Evolutionary conservation across 345 rosid genomes (phyloP), one percentile per base, ranked within the genome.

Genomic region (Heritiera littoralis): DNA sequence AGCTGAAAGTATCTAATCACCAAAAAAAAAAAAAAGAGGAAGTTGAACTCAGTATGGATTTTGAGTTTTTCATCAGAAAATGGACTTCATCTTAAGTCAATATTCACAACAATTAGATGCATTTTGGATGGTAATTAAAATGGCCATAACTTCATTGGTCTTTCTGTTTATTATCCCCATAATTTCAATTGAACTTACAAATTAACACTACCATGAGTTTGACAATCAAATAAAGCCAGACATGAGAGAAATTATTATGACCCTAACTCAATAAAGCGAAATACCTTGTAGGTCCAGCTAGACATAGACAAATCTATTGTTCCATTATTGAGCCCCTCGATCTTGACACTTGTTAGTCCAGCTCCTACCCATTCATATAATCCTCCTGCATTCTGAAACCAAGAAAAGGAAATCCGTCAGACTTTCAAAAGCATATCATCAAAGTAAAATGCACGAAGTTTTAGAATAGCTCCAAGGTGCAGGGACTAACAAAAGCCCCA

Each of bases 201-300:
- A 13, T 15, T 7, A 15, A 35, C 64, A 49, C 11, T 30, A 49
- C 30, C 12, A 28, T 14, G 20, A 51, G n/a, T 70, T 45, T 45
- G 59, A 30, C 23, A 7, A 71, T 71, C 12, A 59, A 23, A 59
- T 20, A 43, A 59, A n/a, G 7, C 76, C 10, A 14, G 20, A 65
- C 1, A 64, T n/a, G 23, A 54, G 18, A n/a, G 76, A 73, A 6
- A 38, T 7, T 67, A 66, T 41, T 38, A 69, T 41, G 18, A n/a
- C 43, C 18, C 20, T 28, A 45, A 30, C n/a, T 18, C 35, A n/a
- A 73, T 1, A 45, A 61, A 78, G 67, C 38, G 46, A 79, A 68
- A 73, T 82, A 94, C 99, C 99, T 96, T 96, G 81, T 92, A 94
- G 61, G 87, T 84, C 99, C 98, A 96, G 74, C 67, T 84, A 78